phyloP scores from a whole-genome alignment of 2,329 filamentous ascomycete genomes.

The Coniochaeta ligniaria region DNA sequence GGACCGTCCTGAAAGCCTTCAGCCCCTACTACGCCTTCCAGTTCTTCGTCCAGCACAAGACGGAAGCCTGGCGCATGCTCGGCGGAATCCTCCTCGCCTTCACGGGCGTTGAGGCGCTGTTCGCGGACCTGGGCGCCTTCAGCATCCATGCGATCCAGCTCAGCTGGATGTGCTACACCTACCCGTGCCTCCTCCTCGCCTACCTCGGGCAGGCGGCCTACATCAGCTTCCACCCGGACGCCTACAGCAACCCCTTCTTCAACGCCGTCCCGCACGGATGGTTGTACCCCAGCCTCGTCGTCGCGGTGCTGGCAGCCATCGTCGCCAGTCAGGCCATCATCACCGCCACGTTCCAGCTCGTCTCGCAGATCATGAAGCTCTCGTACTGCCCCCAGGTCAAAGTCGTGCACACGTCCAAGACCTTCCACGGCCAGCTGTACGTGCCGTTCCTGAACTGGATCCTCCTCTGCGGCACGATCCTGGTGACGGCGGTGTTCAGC shows the following conservation, averaged over 20 bases:
- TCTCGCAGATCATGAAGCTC: constrained; percentile 65
- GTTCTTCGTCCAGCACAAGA: constrained; percentile 52
- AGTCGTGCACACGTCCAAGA: constrained; percentile 61
- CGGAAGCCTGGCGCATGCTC: constrained; percentile 55
- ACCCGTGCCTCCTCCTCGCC: constrained; percentile 57
- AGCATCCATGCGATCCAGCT: constrained; percentile 62
- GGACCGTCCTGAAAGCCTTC: constrained; percentile 49
- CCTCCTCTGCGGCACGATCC: constrained; percentile 67
- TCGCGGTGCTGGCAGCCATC: constrained; percentile 64
- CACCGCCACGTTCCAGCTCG: constrained; percentile 62
- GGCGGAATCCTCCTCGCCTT: constrained; percentile 70
- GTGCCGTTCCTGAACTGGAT: constrained; percentile 72
- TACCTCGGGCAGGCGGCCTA: constrained; percentile 71
- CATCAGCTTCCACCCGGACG: constrained; percentile 51
- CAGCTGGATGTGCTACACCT: constrained; percentile 62
- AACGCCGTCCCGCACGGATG: constrained; percentile 60
- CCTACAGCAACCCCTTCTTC: constrained; percentile 69
- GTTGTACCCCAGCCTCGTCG: constrained; percentile 56
- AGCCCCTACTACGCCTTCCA: constrained; percentile 52
- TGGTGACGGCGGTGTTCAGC: constrained; percentile 67
- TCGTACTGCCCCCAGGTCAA: constrained; percentile 72
- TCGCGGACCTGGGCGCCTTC: constrained; percentile 73
- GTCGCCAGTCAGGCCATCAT: constrained; percentile 77
- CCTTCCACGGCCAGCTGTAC: constrained; percentile 69
- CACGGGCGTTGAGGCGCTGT: constrained; percentile 72